Evolutionary conservation across 257 asterid genomes (phyloP).

Genomic region (Capsicum rhomboideum): DNA sequence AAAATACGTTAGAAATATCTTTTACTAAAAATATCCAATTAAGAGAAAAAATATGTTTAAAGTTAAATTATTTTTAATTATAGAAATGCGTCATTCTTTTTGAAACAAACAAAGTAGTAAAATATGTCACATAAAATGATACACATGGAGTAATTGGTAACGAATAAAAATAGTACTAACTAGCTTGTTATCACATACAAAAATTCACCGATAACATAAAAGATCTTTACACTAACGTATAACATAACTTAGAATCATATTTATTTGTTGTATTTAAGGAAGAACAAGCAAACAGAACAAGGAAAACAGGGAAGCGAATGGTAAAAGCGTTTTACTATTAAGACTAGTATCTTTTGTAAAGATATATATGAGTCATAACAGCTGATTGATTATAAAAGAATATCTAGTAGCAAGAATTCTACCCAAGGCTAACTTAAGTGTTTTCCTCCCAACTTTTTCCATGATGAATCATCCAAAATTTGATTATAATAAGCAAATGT

Average conservation of each 20-base stretch:
- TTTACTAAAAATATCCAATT: no score
- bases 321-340: not conserved
- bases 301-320: not conserved
- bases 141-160: no score
- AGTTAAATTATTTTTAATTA: no score
- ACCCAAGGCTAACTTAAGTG: not conserved
- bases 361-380: not conserved
- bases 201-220: not conserved
- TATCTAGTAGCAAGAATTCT: not conserved
- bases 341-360: not conserved
- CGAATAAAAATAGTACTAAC: not conserved
- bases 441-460: not conserved
- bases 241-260: no score
- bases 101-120: not conserved
- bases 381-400: not conserved
- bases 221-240: no score
- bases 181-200: not conserved
- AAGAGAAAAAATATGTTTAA: no score
- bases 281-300: no score
- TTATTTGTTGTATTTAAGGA: no score
- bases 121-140: no score
- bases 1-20: no score
- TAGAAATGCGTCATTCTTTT: no score
- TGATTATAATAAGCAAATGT: not conserved
- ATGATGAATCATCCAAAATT: not conserved